Percentiles rank a stretch among this genome's conserved stretches.
Evolutionary conservation across 23 red algal genomes (phyloP).

Genomic region (Pyropia yezoensis): DNA sequence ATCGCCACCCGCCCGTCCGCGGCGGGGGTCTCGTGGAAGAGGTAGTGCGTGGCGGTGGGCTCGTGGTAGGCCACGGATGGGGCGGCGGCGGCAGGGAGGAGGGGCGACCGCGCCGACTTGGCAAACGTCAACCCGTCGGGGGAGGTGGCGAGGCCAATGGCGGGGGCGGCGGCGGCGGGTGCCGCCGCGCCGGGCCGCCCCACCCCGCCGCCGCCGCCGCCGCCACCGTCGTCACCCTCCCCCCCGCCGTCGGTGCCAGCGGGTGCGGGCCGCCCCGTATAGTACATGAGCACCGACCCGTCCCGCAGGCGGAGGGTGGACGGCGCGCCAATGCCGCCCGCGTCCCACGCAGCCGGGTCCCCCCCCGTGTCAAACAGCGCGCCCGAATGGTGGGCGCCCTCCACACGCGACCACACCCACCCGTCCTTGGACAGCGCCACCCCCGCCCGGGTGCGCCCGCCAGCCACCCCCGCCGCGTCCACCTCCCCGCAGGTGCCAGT

Average conservation of each 20-base stretch:
- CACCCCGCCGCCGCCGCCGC: slow-evolving; percentile 7
- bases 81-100: too few relatives aligned
- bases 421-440: slow-evolving; percentile 79
- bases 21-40: too few relatives aligned
- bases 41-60: too few relatives aligned
- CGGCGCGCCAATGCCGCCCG: slow-evolving; percentile 20
- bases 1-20: too few relatives aligned
- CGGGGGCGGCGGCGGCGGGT: slow-evolving; percentile 4
- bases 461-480: slow-evolving; percentile 7
- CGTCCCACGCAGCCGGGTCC: slow-evolving; percentile 38
- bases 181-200: neutral
- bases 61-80: too few relatives aligned
- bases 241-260: slow-evolving; percentile 22
- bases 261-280: slow-evolving; percentile 21
- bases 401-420: slow-evolving; percentile 54
- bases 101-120: too few relatives aligned
- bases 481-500: slow-evolving; percentile 38
- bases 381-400: slow-evolving; percentile 42
- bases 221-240: too few relatives aligned
- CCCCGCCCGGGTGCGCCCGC: slow-evolving; percentile 40
- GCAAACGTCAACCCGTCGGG: neutral
- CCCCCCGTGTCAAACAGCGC: slow-evolving; percentile 41
- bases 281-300: slow-evolving; percentile 53
- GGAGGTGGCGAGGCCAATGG: neutral
- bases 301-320: slow-evolving; percentile 4